A percentile compares a stretch with the other conserved stretches of the same genome.
These are phyloP conservation scores for Xerocomus amazonicus DNA, from an alignment of 1,284 basidiomycete genomes.

Conservation along the genomic window DNA sequence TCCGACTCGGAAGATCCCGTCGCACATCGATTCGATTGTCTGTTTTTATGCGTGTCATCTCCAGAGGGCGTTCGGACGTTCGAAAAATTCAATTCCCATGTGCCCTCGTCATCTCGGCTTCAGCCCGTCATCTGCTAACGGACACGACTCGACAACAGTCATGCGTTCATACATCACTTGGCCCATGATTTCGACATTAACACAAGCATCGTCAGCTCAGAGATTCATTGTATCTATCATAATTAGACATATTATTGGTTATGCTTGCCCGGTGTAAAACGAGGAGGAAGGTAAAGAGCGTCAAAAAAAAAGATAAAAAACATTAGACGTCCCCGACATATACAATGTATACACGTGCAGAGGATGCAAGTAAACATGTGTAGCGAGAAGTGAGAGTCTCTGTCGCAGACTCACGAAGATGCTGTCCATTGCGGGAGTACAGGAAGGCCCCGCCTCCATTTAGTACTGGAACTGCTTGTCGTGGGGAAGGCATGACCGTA, in stretches of 20 bases:
- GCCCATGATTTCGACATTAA: background rate
- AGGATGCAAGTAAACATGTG: constrained; percentile 7
- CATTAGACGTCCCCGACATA: constrained; percentile 13
- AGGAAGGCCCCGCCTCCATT: constrained; percentile 26
- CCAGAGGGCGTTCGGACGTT: no score
- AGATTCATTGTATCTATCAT: constrained; percentile 25
- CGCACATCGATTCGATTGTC: no score
- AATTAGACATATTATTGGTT: constrained; percentile 19
- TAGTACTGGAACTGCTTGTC: constrained; percentile 14
- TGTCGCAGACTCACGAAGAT: constrained; percentile 16
- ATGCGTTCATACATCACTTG: no score
- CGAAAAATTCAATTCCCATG: no score
- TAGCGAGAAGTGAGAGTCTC: constrained; percentile 1
- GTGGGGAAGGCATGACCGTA: constrained; percentile 13
- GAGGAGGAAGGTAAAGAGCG: constrained; percentile 3
- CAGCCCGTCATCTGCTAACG: no score
- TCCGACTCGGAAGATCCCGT: constrained; percentile 10
- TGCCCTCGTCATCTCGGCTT: no score
- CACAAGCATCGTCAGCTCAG: constrained; percentile 1
- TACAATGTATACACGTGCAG: constrained; percentile 11
- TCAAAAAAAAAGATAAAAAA: background rate
- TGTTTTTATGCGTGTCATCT: no score
- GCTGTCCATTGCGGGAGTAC: constrained; percentile 29
- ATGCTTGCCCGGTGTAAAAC: constrained; percentile 12
- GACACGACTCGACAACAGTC: no score